Conservation (phyloP, 129 eudicot species). For the Calendula officinalis region DNA sequence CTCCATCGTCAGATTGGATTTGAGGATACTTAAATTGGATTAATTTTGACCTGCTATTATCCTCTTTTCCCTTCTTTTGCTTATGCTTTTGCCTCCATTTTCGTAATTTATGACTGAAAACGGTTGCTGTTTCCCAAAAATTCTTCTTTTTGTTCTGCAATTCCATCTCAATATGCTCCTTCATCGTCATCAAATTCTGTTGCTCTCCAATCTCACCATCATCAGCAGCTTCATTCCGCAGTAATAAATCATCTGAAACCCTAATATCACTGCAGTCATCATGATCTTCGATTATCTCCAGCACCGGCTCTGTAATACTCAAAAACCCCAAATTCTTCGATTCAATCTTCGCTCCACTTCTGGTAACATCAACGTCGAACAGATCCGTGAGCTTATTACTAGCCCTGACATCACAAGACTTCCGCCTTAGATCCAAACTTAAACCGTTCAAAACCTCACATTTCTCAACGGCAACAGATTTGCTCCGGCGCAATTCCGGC, state of each 20-base stretch:
- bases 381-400: slow-evolving; percentile 33
- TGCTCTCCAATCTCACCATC: slow-evolving; percentile 30
- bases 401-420: slow-evolving; percentile 52
- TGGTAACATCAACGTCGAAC: slow-evolving; percentile 26
- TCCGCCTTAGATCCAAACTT: slow-evolving; percentile 53
- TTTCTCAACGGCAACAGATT: slow-evolving; percentile 52
- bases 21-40: slow-evolving; percentile 42
- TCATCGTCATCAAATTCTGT: slow-evolving; percentile 60
- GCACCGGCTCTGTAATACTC: slow-evolving; percentile 18
- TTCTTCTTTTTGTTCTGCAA: slow-evolving; percentile 35
- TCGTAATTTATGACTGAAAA: slow-evolving; percentile 49
- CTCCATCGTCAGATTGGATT: slow-evolving; percentile 41
- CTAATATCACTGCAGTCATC: slow-evolving; percentile 22
- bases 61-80: slow-evolving; percentile 31
- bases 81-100: slow-evolving; percentile 64
- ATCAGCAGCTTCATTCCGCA: slow-evolving; percentile 16
- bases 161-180: slow-evolving; percentile 85
- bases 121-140: slow-evolving; percentile 60
- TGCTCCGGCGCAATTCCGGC: slow-evolving; percentile 76
- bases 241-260: slow-evolving; percentile 31
- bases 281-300: slow-evolving; percentile 21
- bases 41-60: not conserved
- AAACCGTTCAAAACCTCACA: slow-evolving; percentile 28
- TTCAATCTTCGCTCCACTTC: slow-evolving; percentile 34
- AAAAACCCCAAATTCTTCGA: slow-evolving; percentile 61